Evolutionary conservation across 257 asterid species (phyloP).

Genomic region (Misopates orontium): DNA sequence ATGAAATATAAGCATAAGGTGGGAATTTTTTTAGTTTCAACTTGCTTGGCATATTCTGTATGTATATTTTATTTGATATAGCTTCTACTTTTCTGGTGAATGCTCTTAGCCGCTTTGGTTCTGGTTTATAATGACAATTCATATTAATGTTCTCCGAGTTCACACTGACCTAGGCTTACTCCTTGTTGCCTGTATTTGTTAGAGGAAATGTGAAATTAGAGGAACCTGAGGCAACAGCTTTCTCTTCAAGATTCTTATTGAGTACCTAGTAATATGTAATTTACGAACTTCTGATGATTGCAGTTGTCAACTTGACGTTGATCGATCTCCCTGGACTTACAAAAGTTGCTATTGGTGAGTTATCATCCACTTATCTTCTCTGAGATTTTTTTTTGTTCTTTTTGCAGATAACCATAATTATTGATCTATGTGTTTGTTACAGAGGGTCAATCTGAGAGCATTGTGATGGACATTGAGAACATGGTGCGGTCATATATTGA

Average conservation of each 20-base stretch:
- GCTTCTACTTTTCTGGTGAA: background rate
- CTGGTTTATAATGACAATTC: constrained; percentile 5
- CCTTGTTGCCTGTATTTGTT: constrained; percentile 10
- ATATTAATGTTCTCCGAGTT: background rate
- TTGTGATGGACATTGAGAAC: constrained; percentile 63
- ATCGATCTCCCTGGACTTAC: constrained; percentile 77
- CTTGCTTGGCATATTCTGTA: background rate
- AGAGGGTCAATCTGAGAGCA: constrained; percentile 68
- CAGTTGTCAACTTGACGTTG: constrained; percentile 69
- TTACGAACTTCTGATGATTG: constrained; percentile 25
- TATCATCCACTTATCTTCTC: background rate
- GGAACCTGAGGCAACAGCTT: constrained; percentile 7
- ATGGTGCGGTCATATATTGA: constrained; percentile 70
- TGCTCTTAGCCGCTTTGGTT: constrained; percentile 3
- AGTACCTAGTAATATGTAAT: constrained; percentile 27
- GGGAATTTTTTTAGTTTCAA: background rate
- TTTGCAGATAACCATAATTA: constrained; percentile 15
- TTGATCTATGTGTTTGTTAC: constrained; percentile 18
- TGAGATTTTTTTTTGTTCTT: constrained; percentile 5
- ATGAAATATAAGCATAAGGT: background rate
- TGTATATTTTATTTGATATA: background rate
- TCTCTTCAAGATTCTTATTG: constrained; percentile 16
- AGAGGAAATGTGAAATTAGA: constrained; percentile 8
- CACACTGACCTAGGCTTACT: constrained; percentile 7
- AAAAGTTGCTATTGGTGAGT: constrained; percentile 69